phyloP scores from a whole-genome alignment of 139 green algal species.

The Protoeuglena noctilucae region DNA sequence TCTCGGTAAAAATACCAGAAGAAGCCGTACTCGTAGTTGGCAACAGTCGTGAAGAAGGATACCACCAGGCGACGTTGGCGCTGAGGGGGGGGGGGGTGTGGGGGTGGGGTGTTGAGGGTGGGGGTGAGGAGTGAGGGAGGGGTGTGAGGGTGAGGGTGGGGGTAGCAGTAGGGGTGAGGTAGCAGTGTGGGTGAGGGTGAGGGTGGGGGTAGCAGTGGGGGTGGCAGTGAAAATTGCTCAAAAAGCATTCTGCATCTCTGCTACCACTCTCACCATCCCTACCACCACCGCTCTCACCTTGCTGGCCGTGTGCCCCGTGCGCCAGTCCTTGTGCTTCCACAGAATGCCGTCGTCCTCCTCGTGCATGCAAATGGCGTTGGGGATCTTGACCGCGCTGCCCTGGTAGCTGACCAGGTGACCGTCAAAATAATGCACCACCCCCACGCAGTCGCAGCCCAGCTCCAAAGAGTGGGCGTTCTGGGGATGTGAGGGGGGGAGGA shows the following conservation, averaged over 20 bases:
- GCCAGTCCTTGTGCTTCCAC: constrained; percentile 77
- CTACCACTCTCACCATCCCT: too few species aligned
- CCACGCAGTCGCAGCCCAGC: constrained; percentile 79
- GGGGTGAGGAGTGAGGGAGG: too few species aligned
- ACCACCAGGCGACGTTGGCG: constrained; percentile 54
- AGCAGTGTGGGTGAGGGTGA: too few species aligned
- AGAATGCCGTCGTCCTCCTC: constrained; percentile 71
- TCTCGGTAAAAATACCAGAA: constrained; percentile 34
- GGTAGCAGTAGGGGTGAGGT: too few species aligned
- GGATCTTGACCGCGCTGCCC: constrained; percentile 37
- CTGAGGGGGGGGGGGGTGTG: too few species aligned
- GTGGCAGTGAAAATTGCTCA: too few species aligned
- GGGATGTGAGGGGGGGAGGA: too few species aligned
- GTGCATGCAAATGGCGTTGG: constrained; percentile 70
- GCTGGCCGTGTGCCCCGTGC: constrained; percentile 23
- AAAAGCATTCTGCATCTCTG: too few species aligned
- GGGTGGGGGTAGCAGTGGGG: too few species aligned
- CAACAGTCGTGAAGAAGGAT: constrained; percentile 50
- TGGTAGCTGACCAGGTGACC: constrained; percentile 39
- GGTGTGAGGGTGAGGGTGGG: too few species aligned
- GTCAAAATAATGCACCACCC: constrained; percentile 70
- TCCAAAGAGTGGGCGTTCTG: constrained; percentile 55
- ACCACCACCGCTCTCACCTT: too few species aligned
- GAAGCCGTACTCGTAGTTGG: constrained; percentile 61
- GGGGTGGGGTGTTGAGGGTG: too few species aligned